Conservation (phyloP, 768 basidiomycete species). For the Pisolithus microcarpus region DNA sequence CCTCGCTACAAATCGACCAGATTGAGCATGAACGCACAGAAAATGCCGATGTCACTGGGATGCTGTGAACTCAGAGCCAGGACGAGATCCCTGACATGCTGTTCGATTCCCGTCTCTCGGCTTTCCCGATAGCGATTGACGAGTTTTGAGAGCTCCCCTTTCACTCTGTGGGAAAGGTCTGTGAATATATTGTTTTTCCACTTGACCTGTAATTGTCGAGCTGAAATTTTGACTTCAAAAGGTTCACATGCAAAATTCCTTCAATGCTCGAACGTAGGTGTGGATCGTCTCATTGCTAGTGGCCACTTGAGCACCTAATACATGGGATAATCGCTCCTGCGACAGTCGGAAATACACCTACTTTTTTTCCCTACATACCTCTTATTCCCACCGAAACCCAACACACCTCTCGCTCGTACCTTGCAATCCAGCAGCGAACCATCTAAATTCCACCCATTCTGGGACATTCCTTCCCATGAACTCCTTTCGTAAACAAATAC, state of each 20-base stretch:
- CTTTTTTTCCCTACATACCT: constrained; percentile 88
- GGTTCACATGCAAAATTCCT: constrained; percentile 72
- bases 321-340: constrained; percentile 50
- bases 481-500: too few relatives aligned
- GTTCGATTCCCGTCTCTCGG: constrained; percentile 33
- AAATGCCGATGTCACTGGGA: too few relatives aligned
- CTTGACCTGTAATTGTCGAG: not conserved
- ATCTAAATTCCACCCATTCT: constrained; percentile 49
- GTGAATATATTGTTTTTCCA: constrained; percentile 22
- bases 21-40: constrained; percentile 85
- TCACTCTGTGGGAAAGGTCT: constrained; percentile 61
- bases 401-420: constrained; percentile 48
- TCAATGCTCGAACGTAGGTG: constrained; percentile 67
- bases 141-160: constrained; percentile 48
- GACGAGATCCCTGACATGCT: constrained; percentile 55
- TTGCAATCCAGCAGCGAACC: constrained; percentile 29
- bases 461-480: constrained; percentile 36
- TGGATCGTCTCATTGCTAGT: not conserved
- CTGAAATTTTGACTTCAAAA: constrained; percentile 17
- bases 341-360: constrained; percentile 98
- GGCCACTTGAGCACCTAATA: not conserved
- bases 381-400: constrained; percentile 82
- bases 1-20: constrained; percentile 66
- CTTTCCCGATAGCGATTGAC: constrained; percentile 54
- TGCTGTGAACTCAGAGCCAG: constrained; percentile 45